Evolutionary conservation across 2,329 filamentous ascomycete genomes (phyloP), one percentile per base, ranked within the genome.

Genomic region (Aspergillus neotritici): DNA sequence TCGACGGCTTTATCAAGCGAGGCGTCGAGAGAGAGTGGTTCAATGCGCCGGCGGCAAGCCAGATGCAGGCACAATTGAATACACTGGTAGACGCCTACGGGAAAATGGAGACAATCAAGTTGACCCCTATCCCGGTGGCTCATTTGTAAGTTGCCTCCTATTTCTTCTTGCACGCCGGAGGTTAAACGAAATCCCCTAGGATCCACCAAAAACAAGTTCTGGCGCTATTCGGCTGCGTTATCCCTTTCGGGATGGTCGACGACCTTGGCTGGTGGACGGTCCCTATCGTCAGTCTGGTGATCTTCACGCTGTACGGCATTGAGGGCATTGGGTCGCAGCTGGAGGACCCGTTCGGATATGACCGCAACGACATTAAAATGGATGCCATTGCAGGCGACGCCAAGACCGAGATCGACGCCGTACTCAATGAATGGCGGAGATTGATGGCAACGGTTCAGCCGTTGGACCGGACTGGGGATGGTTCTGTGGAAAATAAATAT

Each of bases 331-430:
- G 78, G 9, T 73, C 72, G 3, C 79, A 82, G 59, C 66, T 83
- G 1, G 80, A 84, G 56, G 80, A 84, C 56, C 80, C 80, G 1
- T 83, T 84, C 57, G 80, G 80, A 2, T 80, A 80, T 43, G 80
- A 82, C 50, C 73, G 75, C 55, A 82, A 82, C 44, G 80, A 83
- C 56, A 83, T 84, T 62, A 82, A 82, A 56, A 80, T 83, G 73
- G 80, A 83, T 58, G 78, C 77, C 3, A 77, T 83, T 38, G 76
- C 79, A 3, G 78, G 80, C 50, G 80, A 84, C 56, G 68, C 78
- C 34, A 66, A 77, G 46, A 69, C 69, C 31, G 80, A 83, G 61
- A 72, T 79, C 13, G 71, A 73, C 49, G 78, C 79, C 5, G 61
- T 82, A 53, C 55, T 83, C 16, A 70, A 73, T 11, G 79, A 81